Evolutionary conservation across 352 stramenopile species (phyloP).

Genomic region (Lagenidium sp.): DNA sequence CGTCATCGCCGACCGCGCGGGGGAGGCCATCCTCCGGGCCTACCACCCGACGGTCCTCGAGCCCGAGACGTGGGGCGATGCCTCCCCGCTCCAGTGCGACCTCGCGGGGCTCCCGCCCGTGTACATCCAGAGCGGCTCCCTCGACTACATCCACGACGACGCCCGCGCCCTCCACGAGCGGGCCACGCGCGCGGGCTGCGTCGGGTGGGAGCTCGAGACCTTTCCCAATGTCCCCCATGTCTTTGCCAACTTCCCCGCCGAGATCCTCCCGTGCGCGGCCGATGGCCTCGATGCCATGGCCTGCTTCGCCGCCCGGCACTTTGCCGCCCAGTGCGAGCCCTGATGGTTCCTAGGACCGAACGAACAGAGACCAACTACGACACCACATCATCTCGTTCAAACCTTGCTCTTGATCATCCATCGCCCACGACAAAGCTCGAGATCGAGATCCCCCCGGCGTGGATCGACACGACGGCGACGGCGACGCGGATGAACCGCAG

Average conservation of each 20-base stretch:
- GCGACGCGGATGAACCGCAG: conserved; percentile 1
- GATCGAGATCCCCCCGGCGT: conserved; percentile 1
- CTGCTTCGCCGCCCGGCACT: conserved; percentile 5
- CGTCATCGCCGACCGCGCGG: conserved; percentile 1
- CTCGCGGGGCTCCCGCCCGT: conserved; percentile 7
- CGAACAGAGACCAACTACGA: no score
- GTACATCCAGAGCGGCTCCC: conserved; percentile 11
- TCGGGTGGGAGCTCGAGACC: conserved; percentile 11
- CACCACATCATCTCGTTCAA: no score
- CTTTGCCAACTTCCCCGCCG: conserved; percentile 14
- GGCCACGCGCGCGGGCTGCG: conserved; percentile 5
- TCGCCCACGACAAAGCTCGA: conserved; percentile 9
- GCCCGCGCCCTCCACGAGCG: conserved; percentile 7
- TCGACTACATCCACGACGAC: conserved; percentile 12
- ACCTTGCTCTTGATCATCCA: no score
- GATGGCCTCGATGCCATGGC: conserved; percentile 13
- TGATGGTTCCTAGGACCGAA: no score
- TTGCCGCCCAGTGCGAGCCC: no score
- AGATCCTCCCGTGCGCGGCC: conserved; percentile 6
- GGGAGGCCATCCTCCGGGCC: neutral
- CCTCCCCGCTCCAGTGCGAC: conserved; percentile 6
- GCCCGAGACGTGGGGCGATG: conserved; percentile 4
- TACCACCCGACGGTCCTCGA: neutral
- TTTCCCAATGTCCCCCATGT: conserved; percentile 12
- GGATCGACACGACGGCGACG: neutral